Evolutionary conservation across 2,329 filamentous ascomycete genomes (phyloP).

Genomic region (Paraphoma sp.): DNA sequence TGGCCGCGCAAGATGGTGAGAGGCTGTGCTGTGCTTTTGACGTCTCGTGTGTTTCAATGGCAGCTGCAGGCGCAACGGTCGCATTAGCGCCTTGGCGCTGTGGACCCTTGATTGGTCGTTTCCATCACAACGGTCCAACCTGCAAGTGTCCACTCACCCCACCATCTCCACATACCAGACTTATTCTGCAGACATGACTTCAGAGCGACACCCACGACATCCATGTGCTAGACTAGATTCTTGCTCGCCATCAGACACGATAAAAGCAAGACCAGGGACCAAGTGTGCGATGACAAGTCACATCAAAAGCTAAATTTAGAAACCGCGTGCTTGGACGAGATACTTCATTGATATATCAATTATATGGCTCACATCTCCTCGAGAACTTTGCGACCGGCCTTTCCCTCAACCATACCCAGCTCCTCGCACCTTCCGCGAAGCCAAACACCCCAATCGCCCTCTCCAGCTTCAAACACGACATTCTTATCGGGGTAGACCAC

Average conservation of each 20-base stretch:
- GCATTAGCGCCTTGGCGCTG: slow-evolving; percentile 14
- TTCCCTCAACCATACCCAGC: slow-evolving; percentile 9
- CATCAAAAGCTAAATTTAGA: no score
- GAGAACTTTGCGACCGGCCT: slow-evolving; percentile 4
- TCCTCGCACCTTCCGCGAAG: slow-evolving; percentile 12
- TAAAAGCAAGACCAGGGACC: no score
- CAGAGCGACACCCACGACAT: no score
- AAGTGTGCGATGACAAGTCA: no score
- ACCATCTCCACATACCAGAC: no score
- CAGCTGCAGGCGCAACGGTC: slow-evolving; percentile 3
- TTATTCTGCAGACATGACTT: no score
- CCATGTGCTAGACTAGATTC: no score
- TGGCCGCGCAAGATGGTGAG: slow-evolving; percentile 7
- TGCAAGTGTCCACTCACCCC: not conserved
- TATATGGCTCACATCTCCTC: slow-evolving; percentile 10
- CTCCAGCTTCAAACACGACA: slow-evolving; percentile 10
- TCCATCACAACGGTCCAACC: slow-evolving; percentile 8
- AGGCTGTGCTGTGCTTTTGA: slow-evolving; percentile 14
- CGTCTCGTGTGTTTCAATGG: slow-evolving; percentile 15
- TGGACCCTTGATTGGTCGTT: slow-evolving; percentile 11
- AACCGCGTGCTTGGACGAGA: not conserved
- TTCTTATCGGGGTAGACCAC: slow-evolving; percentile 12
- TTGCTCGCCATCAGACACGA: no score
- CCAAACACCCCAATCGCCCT: slow-evolving; percentile 18
- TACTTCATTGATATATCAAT: not conserved